Conservation (phyloP, 176 grass and related monocot genomes). For the Eleusine indica region DNA sequence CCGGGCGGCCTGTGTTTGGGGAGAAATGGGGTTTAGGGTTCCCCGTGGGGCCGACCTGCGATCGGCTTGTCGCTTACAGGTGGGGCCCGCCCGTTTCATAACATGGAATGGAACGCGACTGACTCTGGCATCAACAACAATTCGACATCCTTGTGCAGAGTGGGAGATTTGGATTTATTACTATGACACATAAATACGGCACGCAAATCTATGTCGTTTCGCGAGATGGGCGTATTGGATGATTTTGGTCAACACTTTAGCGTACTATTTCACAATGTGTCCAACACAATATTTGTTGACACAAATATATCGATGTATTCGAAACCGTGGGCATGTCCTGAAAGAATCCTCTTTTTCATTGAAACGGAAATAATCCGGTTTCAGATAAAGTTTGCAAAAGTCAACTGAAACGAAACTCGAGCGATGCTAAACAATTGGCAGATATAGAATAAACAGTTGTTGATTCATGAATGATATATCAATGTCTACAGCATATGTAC, state of each 20-base stretch:
- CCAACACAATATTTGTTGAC: too few species aligned
- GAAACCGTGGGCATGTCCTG: background rate
- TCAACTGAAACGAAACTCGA: background rate
- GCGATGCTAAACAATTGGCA: background rate
- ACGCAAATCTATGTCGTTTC: too few species aligned
- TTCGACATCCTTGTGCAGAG: too few species aligned
- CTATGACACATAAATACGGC: too few species aligned
- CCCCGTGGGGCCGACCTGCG: background rate
- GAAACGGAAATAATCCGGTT: background rate
- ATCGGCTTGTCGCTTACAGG: background rate
- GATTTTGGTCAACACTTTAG: too few species aligned
- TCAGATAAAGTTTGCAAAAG: background rate
- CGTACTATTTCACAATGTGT: too few species aligned
- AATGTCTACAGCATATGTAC: background rate
- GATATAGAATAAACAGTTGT: background rate
- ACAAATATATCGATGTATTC: background rate
- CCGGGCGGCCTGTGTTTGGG: background rate
- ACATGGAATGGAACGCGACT: too few species aligned
- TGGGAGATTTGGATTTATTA: too few species aligned
- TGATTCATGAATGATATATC: background rate
- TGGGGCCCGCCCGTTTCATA: background rate
- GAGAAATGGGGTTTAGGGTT: slow-evolving; percentile 31
- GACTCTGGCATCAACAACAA: too few species aligned
- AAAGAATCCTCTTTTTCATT: too few species aligned
- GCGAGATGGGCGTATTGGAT: too few species aligned